phyloP scores from a whole-genome alignment of 495 filamentous ascomycete genomes.

The Penicillium bialowiezense region DNA sequence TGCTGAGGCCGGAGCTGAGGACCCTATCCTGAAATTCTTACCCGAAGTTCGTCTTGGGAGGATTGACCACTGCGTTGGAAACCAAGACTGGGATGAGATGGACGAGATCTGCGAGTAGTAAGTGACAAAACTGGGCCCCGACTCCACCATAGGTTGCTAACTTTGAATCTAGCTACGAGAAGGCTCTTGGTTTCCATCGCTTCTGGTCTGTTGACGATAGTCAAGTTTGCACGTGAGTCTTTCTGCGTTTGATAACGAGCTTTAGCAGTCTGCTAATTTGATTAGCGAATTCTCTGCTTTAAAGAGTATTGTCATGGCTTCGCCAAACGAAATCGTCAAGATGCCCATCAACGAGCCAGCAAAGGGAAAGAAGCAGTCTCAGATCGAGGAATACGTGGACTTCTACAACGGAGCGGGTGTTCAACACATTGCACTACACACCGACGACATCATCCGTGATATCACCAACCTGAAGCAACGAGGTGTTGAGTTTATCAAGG shows the following conservation, averaged over 20 bases:
- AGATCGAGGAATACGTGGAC: slow-evolving; percentile 91
- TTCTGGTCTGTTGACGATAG: slow-evolving; percentile 94
- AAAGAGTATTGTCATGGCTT: slow-evolving; percentile 82
- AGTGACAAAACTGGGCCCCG: not conserved
- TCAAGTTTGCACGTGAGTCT: slow-evolving; percentile 68
- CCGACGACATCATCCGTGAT: slow-evolving; percentile 69
- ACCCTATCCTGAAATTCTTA: slow-evolving; percentile 47
- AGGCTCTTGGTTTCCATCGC: slow-evolving; percentile 83
- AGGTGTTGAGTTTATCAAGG: slow-evolving; percentile 85
- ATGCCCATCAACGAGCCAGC: slow-evolving; percentile 98
- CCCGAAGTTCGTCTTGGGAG: slow-evolving; percentile 63
- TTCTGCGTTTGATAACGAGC: not conserved
- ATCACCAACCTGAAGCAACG: slow-evolving; percentile 72
- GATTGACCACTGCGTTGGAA: slow-evolving; percentile 93
- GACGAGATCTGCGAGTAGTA: slow-evolving; percentile 75
- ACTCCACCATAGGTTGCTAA: slow-evolving; percentile 14
- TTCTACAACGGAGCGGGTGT: slow-evolving; percentile 85
- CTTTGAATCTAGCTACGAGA: slow-evolving; percentile 61
- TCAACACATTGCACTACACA: slow-evolving; percentile 86
- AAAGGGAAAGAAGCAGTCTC: slow-evolving; percentile 74
- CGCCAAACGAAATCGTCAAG: slow-evolving; percentile 77
- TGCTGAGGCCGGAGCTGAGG: slow-evolving; percentile 34
- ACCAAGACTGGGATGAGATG: slow-evolving; percentile 90
- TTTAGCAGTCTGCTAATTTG: not conserved
- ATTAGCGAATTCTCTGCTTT: slow-evolving; percentile 74